Conservation (phyloP, 192 early-diverging fungal genomes). For the Lobosporangium transversale region DNA sequence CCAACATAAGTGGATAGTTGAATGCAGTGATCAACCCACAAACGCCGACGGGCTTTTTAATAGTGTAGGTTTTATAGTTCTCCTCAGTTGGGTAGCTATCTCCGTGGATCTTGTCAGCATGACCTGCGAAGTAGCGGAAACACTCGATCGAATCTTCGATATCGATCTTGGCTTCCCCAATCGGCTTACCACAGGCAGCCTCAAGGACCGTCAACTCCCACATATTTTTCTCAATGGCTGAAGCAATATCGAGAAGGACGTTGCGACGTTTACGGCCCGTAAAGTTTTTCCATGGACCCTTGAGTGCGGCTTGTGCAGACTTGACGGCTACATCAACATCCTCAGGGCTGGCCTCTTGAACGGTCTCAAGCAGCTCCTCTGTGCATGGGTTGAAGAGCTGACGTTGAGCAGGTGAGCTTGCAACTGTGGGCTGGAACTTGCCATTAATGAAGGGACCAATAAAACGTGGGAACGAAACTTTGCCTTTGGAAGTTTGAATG, state of each 20-base stretch:
- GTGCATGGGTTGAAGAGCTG: slow-evolving; percentile 76
- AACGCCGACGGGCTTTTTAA: slow-evolving; percentile 75
- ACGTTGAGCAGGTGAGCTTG: slow-evolving; percentile 57
- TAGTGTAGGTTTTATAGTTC: slow-evolving; percentile 62
- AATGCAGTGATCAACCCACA: slow-evolving; percentile 84
- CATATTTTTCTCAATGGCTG: slow-evolving; percentile 56
- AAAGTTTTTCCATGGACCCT: slow-evolving; percentile 64
- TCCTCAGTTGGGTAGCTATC: slow-evolving; percentile 60
- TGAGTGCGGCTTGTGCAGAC: slow-evolving; percentile 64
- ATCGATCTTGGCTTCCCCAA: slow-evolving; percentile 69
- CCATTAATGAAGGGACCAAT: slow-evolving; percentile 80
- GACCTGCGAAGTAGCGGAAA: slow-evolving; percentile 83
- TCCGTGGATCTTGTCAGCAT: slow-evolving; percentile 69
- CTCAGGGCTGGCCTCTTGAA: slow-evolving; percentile 66
- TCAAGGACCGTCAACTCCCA: slow-evolving; percentile 68
- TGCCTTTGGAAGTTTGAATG: slow-evolving; percentile 39
- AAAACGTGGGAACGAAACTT: slow-evolving; percentile 34
- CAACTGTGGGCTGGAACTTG: slow-evolving; percentile 64
- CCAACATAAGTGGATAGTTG: slow-evolving; percentile 76
- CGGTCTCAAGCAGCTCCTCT: slow-evolving; percentile 63
- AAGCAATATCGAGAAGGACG: slow-evolving; percentile 71
- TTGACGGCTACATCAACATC: slow-evolving; percentile 77
- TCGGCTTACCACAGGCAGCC: slow-evolving; percentile 84
- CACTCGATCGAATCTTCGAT: slow-evolving; percentile 67
- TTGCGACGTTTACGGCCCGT: slow-evolving; percentile 56